phyloP scores from a whole-genome alignment of 208 protist genomes.

The Acanthamoeba sp. region DNA sequence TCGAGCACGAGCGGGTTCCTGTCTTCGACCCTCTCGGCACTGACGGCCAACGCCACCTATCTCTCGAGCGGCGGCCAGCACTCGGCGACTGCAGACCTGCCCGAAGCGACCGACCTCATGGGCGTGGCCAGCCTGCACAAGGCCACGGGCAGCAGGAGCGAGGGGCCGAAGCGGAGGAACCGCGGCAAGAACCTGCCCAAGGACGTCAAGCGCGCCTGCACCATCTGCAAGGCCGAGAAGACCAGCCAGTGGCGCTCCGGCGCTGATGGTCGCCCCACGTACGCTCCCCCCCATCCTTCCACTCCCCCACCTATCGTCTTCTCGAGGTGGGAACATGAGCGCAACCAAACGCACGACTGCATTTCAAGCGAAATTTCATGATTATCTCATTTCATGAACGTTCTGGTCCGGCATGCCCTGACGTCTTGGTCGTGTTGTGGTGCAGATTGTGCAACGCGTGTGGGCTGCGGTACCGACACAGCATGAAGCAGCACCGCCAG shows the following conservation, averaged over 20 bases:
- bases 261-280: constrained; percentile 28
- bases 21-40: background rate
- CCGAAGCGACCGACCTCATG: background rate
- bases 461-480: constrained; percentile 38
- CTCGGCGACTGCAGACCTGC: background rate
- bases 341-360: too few relatives aligned
- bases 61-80: background rate
- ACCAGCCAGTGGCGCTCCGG: constrained; percentile 31
- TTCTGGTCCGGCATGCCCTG: too few relatives aligned
- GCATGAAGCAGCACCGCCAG: constrained; percentile 61
- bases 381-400: too few relatives aligned
- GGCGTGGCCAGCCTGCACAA: background rate
- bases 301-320: background rate
- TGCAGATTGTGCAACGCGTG: constrained; percentile 15
- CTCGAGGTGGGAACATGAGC: background rate
- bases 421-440: too few relatives aligned
- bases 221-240: constrained; percentile 58
- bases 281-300: background rate
- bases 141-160: background rate
- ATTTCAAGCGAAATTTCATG: too few relatives aligned
- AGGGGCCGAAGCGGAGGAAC: background rate
- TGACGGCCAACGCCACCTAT: background rate
- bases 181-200: constrained; percentile 45
- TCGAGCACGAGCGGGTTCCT: background rate
- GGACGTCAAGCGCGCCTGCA: constrained; percentile 19